These are phyloP conservation scores for Suhomyces prunicola DNA, from an alignment of 805 yeast genomes.

Conservation along the genomic window DNA sequence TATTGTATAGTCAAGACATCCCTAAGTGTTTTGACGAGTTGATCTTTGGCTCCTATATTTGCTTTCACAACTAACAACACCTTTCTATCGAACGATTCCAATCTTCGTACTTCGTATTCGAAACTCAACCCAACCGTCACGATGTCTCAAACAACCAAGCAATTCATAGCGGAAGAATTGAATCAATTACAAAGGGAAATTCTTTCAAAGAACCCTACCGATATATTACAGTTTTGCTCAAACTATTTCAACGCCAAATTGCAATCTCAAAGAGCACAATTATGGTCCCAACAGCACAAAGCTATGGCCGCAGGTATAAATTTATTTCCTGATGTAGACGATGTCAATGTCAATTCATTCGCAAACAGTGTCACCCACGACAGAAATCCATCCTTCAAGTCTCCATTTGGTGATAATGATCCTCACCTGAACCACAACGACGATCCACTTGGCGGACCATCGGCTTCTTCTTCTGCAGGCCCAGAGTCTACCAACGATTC, in stretches of 20 bases:
- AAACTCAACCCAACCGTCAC: not conserved
- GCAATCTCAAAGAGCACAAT: constrained; percentile 53
- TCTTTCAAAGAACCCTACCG: constrained; percentile 53
- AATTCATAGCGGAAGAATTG: constrained; percentile 46
- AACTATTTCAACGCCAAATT: constrained; percentile 64
- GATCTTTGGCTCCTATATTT: not conserved
- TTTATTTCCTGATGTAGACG: constrained; percentile 40
- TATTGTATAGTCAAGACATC: not conserved
- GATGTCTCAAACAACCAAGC: constrained; percentile 10
- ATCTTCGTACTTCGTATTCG: not conserved
- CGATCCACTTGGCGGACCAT: constrained; percentile 11
- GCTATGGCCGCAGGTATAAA: constrained; percentile 51
- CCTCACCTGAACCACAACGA: constrained; percentile 49
- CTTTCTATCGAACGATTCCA: not conserved
- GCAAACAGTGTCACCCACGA: constrained; percentile 25
- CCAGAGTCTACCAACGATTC: constrained; percentile 5
- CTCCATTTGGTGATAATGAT: constrained; percentile 62
- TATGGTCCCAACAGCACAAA: constrained; percentile 49
- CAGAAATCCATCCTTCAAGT: constrained; percentile 50
- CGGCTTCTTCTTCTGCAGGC: constrained; percentile 2
- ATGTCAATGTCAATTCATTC: constrained; percentile 29
- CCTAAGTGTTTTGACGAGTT: not conserved
- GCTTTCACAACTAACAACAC: not conserved
- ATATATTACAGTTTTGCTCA: constrained; percentile 72
- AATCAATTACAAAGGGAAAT: constrained; percentile 59